Evolutionary conservation across 257 asterid species (phyloP).

Genomic region (Eucommia ulmoides): DNA sequence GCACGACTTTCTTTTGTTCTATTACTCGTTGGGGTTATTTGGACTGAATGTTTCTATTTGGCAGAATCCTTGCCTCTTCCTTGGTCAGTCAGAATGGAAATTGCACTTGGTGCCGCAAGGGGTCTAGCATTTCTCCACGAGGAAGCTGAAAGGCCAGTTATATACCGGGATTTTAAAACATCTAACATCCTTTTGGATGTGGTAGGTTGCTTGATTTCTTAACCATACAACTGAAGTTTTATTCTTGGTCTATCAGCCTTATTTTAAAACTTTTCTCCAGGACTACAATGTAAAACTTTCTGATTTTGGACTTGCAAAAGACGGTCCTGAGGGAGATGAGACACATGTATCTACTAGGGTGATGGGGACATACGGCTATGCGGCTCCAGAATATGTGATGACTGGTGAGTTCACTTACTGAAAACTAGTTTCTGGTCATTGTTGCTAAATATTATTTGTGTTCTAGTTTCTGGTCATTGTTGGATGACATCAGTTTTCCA

Average conservation of each 20-base stretch:
- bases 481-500: too few species aligned
- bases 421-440: too few species aligned
- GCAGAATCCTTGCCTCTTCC: conserved; percentile 2
- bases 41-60: too few species aligned
- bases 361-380: conserved; percentile 2
- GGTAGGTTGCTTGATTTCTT: background rate
- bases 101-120: conserved; percentile 65
- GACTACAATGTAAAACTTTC: conserved; percentile 1
- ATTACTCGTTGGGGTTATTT: too few species aligned
- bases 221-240: background rate
- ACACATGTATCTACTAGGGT: background rate
- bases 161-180: conserved; percentile 46
- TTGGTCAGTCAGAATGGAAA: conserved; percentile 40
- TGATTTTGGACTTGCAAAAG: conserved; percentile 2
- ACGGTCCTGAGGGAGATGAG: background rate
- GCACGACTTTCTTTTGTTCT: too few species aligned
- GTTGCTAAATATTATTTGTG: too few species aligned
- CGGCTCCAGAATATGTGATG: conserved; percentile 1
- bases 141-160: conserved; percentile 3
- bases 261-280: background rate
- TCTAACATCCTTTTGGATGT: conserved; percentile 13
- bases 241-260: background rate
- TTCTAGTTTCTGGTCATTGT: too few species aligned
- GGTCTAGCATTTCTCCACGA: conserved; percentile 68
- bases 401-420: conserved; percentile 1